Evolutionary conservation across 257 asterid species (phyloP).

Genomic region (Jasminum sambac): DNA sequence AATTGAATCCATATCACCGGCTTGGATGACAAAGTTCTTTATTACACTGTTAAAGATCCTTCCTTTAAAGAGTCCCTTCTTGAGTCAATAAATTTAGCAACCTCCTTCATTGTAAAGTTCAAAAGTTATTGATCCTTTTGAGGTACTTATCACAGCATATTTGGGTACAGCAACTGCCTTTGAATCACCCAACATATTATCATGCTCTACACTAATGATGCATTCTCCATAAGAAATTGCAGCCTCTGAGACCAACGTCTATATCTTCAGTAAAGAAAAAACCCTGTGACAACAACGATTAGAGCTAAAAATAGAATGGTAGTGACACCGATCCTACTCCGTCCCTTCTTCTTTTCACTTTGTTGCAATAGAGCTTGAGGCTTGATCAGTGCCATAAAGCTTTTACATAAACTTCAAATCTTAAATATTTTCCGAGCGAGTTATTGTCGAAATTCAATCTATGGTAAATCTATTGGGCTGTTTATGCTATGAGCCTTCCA

Average conservation of each 20-base stretch:
- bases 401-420: constrained; percentile 29
- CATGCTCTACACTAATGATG: constrained; percentile 43
- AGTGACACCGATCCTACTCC: constrained; percentile 36
- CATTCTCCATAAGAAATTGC: constrained; percentile 27
- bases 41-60: constrained; percentile 82
- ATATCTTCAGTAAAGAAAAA: constrained; percentile 44
- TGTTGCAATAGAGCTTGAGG: constrained; percentile 60
- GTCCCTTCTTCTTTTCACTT: constrained; percentile 59
- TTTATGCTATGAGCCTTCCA: background rate
- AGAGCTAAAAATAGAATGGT: constrained; percentile 42
- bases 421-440: constrained; percentile 25
- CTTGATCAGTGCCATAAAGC: constrained; percentile 54
- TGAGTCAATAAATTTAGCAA: constrained; percentile 66
- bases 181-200: constrained; percentile 30
- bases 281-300: constrained; percentile 37
- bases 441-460: background rate
- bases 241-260: constrained; percentile 50
- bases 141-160: constrained; percentile 77
- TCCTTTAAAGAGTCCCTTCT: constrained; percentile 69
- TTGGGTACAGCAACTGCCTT: constrained; percentile 57
- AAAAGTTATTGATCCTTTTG: constrained; percentile 79
- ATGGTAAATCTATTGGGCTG: background rate
- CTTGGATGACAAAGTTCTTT: constrained; percentile 89
- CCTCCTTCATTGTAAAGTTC: constrained; percentile 89
- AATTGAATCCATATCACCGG: constrained; percentile 63